Evolutionary conservation across 257 asterid genomes (phyloP), one percentile per base, ranked within the genome.

Genomic region (Solanum pennellii): DNA sequence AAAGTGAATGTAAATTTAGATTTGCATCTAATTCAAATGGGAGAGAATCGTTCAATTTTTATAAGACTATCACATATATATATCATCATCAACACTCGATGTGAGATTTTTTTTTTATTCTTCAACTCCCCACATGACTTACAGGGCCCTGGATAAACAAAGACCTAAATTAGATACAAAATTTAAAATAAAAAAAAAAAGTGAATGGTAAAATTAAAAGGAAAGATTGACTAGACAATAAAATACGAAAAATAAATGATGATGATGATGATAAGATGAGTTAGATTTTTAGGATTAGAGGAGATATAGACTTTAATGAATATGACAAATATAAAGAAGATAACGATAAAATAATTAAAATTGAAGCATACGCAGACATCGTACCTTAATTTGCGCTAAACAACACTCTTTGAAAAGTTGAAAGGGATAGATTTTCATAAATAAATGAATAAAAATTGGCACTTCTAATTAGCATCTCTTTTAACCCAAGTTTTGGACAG

Each of bases 71-170:
- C 16, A 12, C 5, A 45, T 45, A 12, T 45, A 12, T 12, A 12
- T 45, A 13, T 45, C 56, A 45, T 13, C 18, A 45, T 13, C 16
- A 12, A 4, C 6, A 13, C 6, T 45, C 6, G 2, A 12, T 12
- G 16, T 12, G 52, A 12, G 6, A 45, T 2, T 45, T 45, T 13
- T 13, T 49, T 14, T 49, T 49, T 49, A 1, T 49, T 49, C 7
- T 49, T 49, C 21, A 49, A 49, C 59, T 15, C 59, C 8, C 9
- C 21, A 49, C 59, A 15, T 49, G 8, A 2, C 21, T 3, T 49
- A 0, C 3, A 13, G 18, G 0, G 7, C 7, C 52, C 7, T 1
- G 1, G 3, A 49, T 1, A 49, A 49, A 49, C 21, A 49, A 49
- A 49, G 7, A 49, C 15, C 59, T 49, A 49, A 49, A 49, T 25